Percentiles rank a stretch among this genome's conserved stretches.
phyloP scores from a whole-genome alignment of 352 stramenopile genomes.

The Aphanomyces astaci region DNA sequence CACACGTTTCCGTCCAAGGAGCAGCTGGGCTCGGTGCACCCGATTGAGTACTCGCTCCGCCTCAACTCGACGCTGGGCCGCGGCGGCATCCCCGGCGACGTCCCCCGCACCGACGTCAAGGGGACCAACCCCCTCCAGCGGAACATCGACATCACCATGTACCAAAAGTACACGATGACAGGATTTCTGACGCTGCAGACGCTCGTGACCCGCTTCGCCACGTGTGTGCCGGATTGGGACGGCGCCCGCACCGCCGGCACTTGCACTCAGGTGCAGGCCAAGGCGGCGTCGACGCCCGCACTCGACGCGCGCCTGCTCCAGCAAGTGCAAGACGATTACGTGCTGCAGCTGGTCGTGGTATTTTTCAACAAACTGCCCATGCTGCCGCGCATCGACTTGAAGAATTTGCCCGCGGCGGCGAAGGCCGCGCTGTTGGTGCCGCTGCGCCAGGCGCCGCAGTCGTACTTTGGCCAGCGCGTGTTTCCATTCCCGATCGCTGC shows the following conservation, averaged over 20 bases:
- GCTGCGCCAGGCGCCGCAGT: conserved; percentile 24
- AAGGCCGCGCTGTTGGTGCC: conserved; percentile 8
- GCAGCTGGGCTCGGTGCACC: conserved; percentile 37
- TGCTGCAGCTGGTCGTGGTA: conserved; percentile 1
- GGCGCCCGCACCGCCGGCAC: conserved; percentile 30
- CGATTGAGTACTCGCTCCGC: conserved; percentile 55
- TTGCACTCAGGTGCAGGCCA: conserved; percentile 34
- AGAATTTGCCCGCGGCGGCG: conserved; percentile 3
- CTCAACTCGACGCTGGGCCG: conserved; percentile 46
- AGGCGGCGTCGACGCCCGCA: conserved; percentile 24
- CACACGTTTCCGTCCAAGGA: conserved; percentile 35
- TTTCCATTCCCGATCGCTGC: conserved; percentile 23
- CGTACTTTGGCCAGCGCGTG: conserved; percentile 14
- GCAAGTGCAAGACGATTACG: conserved; percentile 26
- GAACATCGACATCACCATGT: conserved; percentile 35
- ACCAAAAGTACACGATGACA: conserved; percentile 32
- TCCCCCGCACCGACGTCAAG: conserved; percentile 42
- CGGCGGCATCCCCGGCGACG: conserved; percentile 22
- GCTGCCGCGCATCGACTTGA: conserved; percentile 26
- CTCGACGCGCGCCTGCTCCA: conserved; percentile 26
- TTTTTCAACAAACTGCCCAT: conserved; percentile 29
- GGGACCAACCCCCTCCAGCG: conserved; percentile 41
- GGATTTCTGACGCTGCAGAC: conserved; percentile 71
- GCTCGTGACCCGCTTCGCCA: conserved; percentile 44
- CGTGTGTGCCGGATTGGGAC: conserved; percentile 50